phyloP scores from a whole-genome alignment of 805 yeast genomes.

The Metschnikowia kofuensis region DNA sequence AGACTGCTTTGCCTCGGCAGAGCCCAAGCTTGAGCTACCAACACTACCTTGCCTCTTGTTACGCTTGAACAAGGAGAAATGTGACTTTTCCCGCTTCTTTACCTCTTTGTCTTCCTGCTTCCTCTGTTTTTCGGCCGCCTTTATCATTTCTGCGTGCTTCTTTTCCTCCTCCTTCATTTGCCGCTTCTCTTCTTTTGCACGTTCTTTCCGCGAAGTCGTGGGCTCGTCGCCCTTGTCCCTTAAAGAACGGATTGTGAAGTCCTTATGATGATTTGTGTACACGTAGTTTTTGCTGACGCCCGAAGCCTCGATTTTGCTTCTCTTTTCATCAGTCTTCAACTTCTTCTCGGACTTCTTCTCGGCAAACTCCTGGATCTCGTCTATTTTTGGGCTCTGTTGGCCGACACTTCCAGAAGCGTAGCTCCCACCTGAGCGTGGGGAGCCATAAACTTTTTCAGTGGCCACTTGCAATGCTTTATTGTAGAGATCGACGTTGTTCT shows the following conservation, averaged over 20 bases:
- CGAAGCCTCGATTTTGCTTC: conserved; percentile 12
- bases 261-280: conserved; percentile 19
- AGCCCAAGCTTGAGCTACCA: conserved; percentile 7
- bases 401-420: background rate
- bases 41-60: conserved; percentile 10
- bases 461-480: conserved; percentile 56
- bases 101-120: conserved; percentile 10
- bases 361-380: conserved; percentile 7
- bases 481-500: conserved; percentile 52
- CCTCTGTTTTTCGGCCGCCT: conserved; percentile 6
- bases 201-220: conserved; percentile 9
- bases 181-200: conserved; percentile 15
- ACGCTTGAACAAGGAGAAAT: conserved; percentile 9
- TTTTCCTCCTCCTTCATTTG: conserved; percentile 12
- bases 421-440: conserved; percentile 1
- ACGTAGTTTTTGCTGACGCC: conserved; percentile 16
- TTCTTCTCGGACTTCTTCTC: conserved; percentile 13
- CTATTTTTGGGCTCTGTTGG: background rate
- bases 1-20: conserved; percentile 1
- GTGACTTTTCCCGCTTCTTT: conserved; percentile 9
- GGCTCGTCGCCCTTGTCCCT: conserved; percentile 8
- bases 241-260: conserved; percentile 14
- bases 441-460: conserved; percentile 52
- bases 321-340: conserved; percentile 10
- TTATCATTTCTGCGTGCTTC: conserved; percentile 1